These are phyloP conservation scores for Tetrahymena malaccensis DNA, from an alignment of 73 alveolate genomes.

Conservation along the genomic window DNA sequence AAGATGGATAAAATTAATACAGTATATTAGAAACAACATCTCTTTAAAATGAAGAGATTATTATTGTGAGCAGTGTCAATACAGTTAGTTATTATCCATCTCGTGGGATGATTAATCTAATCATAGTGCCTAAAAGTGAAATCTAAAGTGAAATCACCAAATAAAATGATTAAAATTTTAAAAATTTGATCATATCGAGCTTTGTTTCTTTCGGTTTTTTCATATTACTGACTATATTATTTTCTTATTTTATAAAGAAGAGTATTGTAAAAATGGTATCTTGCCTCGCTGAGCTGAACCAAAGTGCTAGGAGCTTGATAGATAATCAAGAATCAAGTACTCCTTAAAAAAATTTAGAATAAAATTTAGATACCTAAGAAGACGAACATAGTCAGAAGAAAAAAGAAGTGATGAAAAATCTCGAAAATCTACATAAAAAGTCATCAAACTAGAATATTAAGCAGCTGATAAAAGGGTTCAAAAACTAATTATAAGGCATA, in stretches of 20 bases:
- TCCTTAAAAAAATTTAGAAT: not conserved
- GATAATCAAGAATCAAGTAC: not conserved
- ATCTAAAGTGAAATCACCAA: not conserved
- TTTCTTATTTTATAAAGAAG: not conserved
- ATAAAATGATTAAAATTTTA: not conserved
- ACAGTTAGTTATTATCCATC: not conserved
- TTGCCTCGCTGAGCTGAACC: not conserved
- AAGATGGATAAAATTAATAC: not conserved
- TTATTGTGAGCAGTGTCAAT: not conserved
- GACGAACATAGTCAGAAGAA: not conserved
- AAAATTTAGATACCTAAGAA: not conserved
- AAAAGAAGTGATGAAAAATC: not conserved
- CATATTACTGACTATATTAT: not conserved
- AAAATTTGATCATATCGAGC: not conserved
- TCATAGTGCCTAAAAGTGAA: not conserved
- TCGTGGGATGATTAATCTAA: not conserved
- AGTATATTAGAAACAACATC: not conserved
- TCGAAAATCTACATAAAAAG: not conserved
- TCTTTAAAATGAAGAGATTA: not conserved
- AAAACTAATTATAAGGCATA: not conserved
- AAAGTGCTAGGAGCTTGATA: not conserved
- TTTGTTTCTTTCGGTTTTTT: not conserved
- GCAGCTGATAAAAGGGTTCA: not conserved
- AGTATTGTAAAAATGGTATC: not conserved
- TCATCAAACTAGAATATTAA: not conserved